Evolutionary conservation across 495 filamentous ascomycete species (phyloP).

Genomic region (Penicillium paradoxum): DNA sequence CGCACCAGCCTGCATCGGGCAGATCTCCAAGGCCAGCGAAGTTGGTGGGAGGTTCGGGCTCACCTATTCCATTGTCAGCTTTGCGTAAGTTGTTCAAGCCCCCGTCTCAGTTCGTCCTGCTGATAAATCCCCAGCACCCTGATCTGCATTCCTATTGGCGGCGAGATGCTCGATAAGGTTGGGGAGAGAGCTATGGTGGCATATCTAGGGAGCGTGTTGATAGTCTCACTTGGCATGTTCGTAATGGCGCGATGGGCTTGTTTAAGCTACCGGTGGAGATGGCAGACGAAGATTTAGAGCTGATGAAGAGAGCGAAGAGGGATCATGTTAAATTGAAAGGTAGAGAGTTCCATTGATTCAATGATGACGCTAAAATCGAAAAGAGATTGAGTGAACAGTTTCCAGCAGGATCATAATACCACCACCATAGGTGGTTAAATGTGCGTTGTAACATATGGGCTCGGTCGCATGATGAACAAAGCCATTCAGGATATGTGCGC

Average conservation of each 20-base stretch:
- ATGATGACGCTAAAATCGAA: neutral
- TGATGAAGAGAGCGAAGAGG: neutral
- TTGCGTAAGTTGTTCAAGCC: conserved; percentile 40
- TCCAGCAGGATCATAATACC: no score
- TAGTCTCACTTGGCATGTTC: conserved; percentile 35
- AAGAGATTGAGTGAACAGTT: neutral
- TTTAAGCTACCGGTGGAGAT: conserved; percentile 44
- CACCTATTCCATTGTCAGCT: conserved; percentile 58
- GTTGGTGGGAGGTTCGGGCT: conserved; percentile 65
- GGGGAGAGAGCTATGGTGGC: conserved; percentile 33
- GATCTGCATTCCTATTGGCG: conserved; percentile 38
- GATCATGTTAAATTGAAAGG: neutral
- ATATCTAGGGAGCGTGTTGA: conserved; percentile 35
- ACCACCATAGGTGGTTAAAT: no score
- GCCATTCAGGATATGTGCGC: neutral
- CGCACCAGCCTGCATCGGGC: conserved; percentile 58
- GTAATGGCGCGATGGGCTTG: conserved; percentile 46
- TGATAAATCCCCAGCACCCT: conserved; percentile 24
- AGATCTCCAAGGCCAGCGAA: conserved; percentile 56
- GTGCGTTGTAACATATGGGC: neutral
- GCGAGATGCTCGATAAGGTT: conserved; percentile 39
- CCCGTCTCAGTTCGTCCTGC: neutral
- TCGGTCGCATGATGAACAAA: neutral
- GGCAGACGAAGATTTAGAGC: conserved; percentile 32
- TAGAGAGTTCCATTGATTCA: neutral